These are phyloP conservation scores for Colletotrichum lupini DNA, from an alignment of 2,329 filamentous ascomycete species.

Conservation along the genomic window DNA sequence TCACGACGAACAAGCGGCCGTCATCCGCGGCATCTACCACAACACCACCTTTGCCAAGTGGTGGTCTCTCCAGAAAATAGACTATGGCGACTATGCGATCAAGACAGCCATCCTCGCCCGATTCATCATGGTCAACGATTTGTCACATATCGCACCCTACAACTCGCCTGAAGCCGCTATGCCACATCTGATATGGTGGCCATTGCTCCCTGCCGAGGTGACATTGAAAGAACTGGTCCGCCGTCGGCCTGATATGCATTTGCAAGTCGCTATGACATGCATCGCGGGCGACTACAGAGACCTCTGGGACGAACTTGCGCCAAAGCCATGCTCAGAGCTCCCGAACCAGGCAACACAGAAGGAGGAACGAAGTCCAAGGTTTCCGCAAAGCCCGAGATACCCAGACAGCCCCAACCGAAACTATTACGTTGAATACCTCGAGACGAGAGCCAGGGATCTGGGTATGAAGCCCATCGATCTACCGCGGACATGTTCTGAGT, in stretches of 20 bases:
- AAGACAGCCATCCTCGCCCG: constrained; percentile 40
- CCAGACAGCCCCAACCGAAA: constrained; percentile 3
- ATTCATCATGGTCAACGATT: constrained; percentile 43
- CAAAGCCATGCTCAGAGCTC: constrained; percentile 4
- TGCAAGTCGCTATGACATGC: constrained; percentile 1
- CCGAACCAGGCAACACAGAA: not conserved
- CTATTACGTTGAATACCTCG: constrained; percentile 3
- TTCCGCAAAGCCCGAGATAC: too few species aligned
- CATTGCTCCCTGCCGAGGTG: not conserved
- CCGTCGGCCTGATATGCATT: constrained; percentile 3
- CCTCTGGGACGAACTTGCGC: constrained; percentile 1
- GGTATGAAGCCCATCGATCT: not conserved
- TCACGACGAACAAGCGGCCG: constrained; percentile 40
- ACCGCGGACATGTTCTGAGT: not conserved
- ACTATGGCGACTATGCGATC: not conserved
- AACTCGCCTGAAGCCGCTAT: not conserved
- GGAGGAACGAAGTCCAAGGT: not conserved
- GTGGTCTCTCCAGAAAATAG: constrained; percentile 36
- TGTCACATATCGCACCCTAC: constrained; percentile 34
- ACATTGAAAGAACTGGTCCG: not conserved
- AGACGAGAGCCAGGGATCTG: not conserved
- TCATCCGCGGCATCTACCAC: constrained; percentile 51
- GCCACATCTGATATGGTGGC: constrained; percentile 23
- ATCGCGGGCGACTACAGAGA: constrained; percentile 7
- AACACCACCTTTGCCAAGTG: constrained; percentile 49